Conservation (phyloP, 148 eudicot species). For the Spergularia marina region DNA sequence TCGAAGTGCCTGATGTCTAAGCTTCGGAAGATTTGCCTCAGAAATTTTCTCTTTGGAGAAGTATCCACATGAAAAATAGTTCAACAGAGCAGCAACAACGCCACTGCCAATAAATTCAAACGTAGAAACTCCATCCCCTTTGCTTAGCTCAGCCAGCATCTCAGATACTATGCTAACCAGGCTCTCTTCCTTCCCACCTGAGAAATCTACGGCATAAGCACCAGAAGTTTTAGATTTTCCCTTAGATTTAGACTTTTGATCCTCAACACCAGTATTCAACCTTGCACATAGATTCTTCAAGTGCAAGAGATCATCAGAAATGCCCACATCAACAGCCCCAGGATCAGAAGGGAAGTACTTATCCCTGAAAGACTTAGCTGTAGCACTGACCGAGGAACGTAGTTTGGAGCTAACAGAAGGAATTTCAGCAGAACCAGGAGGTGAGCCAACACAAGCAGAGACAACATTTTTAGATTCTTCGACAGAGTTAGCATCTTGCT, state of each 20-base stretch:
- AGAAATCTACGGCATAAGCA: slow-evolving; percentile 43
- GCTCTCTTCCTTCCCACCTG: slow-evolving; percentile 69
- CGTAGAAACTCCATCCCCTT: slow-evolving; percentile 93
- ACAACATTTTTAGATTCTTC: slow-evolving; percentile 60
- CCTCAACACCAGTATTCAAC: slow-evolving; percentile 72
- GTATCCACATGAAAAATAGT: slow-evolving; percentile 83
- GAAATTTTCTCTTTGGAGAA: slow-evolving; percentile 75
- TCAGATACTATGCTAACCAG: slow-evolving; percentile 65
- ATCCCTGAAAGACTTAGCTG: slow-evolving; percentile 80
- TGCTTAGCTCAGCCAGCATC: slow-evolving; percentile 80
- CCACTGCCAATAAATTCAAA: slow-evolving; percentile 99
- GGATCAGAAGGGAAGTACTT: slow-evolving; percentile 78
- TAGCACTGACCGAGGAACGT: slow-evolving; percentile 63
- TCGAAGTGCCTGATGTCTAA: slow-evolving; percentile 80
- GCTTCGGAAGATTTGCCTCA: slow-evolving; percentile 73
- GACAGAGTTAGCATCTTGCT: slow-evolving; percentile 47
- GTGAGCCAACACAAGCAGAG: slow-evolving; percentile 60
- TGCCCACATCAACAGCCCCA: slow-evolving; percentile 60
- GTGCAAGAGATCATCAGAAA: slow-evolving; percentile 83
- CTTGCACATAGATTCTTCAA: slow-evolving; percentile 76
- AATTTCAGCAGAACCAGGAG: slow-evolving; percentile 55
- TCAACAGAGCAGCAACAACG: slow-evolving; percentile 69
- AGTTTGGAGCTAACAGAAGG: slow-evolving; percentile 57
- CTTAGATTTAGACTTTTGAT: slow-evolving; percentile 61
- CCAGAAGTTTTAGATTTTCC: slow-evolving; percentile 71